phyloP scores from a whole-genome alignment of 148 eudicot species.

The Diospyros kaki region DNA sequence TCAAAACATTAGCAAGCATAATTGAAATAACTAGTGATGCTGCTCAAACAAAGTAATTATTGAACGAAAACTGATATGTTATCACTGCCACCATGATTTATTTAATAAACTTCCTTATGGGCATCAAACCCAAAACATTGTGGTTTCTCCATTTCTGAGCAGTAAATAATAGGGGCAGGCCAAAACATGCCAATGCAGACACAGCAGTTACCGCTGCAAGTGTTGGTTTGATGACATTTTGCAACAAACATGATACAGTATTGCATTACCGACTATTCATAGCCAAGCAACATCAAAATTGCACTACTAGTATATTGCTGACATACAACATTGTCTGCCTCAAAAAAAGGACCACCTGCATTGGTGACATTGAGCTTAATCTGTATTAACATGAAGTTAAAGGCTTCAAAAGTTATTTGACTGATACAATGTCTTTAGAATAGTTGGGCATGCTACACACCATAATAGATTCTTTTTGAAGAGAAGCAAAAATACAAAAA shows the following conservation, averaged over 20 bases:
- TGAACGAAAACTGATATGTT: slow-evolving; percentile 1
- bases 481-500: background rate
- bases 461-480: background rate
- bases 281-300: background rate
- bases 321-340: background rate
- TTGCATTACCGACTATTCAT: background rate
- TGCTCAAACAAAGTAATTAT: background rate
- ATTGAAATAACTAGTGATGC: slow-evolving; percentile 2
- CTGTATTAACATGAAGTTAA: background rate
- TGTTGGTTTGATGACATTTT: too few species aligned
- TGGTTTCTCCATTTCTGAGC: background rate
- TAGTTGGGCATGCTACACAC: background rate
- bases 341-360: background rate
- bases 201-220: background rate
- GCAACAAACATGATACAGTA: background rate
- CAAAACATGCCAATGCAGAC: background rate
- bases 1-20: background rate
- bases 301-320: background rate
- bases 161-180: background rate
- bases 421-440: background rate
- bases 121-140: background rate
- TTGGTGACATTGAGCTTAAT: background rate
- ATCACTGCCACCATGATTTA: background rate
- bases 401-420: background rate
- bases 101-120: background rate